Evolutionary conservation across 352 stramenopile species (phyloP), one percentile per base, ranked within the genome.

Genomic region (Pythium rishiriense): DNA sequence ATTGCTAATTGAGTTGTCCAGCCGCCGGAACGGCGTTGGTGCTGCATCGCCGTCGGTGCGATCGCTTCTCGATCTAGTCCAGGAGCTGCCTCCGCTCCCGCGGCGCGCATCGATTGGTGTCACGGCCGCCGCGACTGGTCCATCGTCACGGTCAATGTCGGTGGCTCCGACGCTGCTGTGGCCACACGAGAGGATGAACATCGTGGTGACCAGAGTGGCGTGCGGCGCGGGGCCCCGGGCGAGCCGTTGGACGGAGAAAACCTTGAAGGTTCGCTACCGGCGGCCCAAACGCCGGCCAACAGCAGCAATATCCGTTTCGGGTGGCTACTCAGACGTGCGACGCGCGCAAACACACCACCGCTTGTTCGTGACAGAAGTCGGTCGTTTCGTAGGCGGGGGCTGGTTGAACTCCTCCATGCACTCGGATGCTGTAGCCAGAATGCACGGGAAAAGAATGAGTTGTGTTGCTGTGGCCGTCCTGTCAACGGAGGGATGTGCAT

Each of bases 111-210:
- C 45, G 26, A 63, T 31, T 14, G 56, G 56, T 1, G 56, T 52
- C n/a, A 63, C 56, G 4, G 41, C 17, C 17, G 43, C 56, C 5
- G 46, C 46, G 11, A 45, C 29, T 55, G 29, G 12, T 47, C 53
- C 22, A 45, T 61, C 29, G 5, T 55, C 31, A 2, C 50, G 42
- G 7, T 66, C 42, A 28, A 69, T 25, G 12, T 64, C 55, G 6
- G 45, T 28, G 22, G 62, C 46, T 11, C 58, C 51, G 15, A 79
- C 52, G 46, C 70, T 78, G 56, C 64, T 66, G 25, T 57, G 70
- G 3, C 73, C 73, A 35, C 73, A 81, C 37, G 70, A 65, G 5
- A 81, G 64, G 28, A 81, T 50, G 46, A 76, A 81, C 73, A 81
- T 81, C 12, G 26, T 51, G 64, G 51, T 43, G 37, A 43, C 14